Base-by-base conservation (phyloP, 306 rosid genomes). In the Cucurbita argyrosperma region DNA sequence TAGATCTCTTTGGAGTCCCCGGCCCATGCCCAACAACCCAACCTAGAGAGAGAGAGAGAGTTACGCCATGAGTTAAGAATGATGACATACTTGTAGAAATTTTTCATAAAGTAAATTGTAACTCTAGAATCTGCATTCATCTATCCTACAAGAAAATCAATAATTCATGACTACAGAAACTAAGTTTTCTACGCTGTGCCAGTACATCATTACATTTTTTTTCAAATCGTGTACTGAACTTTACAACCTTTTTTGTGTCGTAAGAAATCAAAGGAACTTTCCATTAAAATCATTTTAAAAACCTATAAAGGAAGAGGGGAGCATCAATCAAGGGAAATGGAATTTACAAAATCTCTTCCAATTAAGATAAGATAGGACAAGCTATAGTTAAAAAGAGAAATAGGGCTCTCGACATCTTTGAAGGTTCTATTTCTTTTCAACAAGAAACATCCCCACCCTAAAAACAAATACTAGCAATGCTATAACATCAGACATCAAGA, bases 1-100 rank as follows among this genome's bases (percentile, higher is more conserved):
- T 76, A 94, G 85, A 89, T 90, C 99, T 79, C 80, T 85, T 72
- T 94, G 99, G 74, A 94, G 95, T 6, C 82, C 54, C 65, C 97
- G 88, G 46, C 86, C 99, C 95, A 87, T 84, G 53, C 99, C 99
- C 86, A 90, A 83, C 87, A 94, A 81, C 59, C 97, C 99, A 65
- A 91, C 99, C 99, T 94, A 19, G 53, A 35, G 52, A n/a, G 30
- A 43, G 13, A 40, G 56, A 59, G 15, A 81, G 47, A 18, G 8
- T 37, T 62, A 38, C 19, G 60, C n/a, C 54, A 73, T 35, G 54
- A 38, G 60, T 52, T 68, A 35, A 73, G 46, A 56, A 71, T 76
- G 61, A 26, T 10, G 50, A 72, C 4, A 72, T 40, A 54, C 35
- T 56, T 19, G 16, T 10, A 40, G 2, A 11, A 57, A 40, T 39